Conservation (phyloP, 495 filamentous ascomycete genomes). For the Echria macrotheca region DNA sequence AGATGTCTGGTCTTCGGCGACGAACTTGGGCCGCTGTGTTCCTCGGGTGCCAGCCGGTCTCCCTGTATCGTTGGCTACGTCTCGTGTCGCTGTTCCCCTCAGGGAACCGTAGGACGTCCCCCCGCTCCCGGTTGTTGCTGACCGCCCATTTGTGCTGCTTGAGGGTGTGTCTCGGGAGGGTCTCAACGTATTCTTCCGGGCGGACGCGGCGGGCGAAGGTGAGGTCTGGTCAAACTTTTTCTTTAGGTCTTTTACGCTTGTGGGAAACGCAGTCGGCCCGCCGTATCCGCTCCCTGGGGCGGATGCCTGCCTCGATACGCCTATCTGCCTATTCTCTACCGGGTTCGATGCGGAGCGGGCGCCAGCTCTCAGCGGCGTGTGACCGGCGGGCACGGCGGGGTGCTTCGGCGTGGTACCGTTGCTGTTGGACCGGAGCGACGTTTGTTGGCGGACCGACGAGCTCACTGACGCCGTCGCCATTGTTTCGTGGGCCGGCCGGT, state of each 20-base stretch:
- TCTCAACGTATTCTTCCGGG: slow-evolving; percentile 31
- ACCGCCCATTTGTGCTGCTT: slow-evolving; percentile 24
- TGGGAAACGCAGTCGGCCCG: slow-evolving; percentile 25
- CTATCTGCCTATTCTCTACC: slow-evolving; percentile 33
- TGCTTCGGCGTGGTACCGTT: slow-evolving; percentile 35
- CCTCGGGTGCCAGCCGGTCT: slow-evolving; percentile 24
- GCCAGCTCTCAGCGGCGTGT: slow-evolving; percentile 24
- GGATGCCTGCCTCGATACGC: slow-evolving; percentile 22
- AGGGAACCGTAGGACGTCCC: slow-evolving; percentile 30
- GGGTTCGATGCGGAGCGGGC: slow-evolving; percentile 48
- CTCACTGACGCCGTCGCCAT: slow-evolving; percentile 26
- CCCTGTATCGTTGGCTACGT: slow-evolving; percentile 23
- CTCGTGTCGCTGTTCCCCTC: slow-evolving; percentile 31
- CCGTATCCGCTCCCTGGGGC: slow-evolving; percentile 22
- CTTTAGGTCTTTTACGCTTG: slow-evolving; percentile 52
- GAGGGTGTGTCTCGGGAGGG: slow-evolving; percentile 30
- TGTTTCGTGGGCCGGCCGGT: slow-evolving; percentile 18
- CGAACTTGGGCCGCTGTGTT: slow-evolving; percentile 36
- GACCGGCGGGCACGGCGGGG: slow-evolving; percentile 24
- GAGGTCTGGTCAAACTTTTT: slow-evolving; percentile 46
- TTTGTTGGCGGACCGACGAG: slow-evolving; percentile 25
- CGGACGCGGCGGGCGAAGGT: slow-evolving; percentile 12
- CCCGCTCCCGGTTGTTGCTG: slow-evolving; percentile 21
- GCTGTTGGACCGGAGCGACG: slow-evolving; percentile 31
- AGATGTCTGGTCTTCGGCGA: slow-evolving; percentile 39